Base-by-base conservation (phyloP, 768 basidiomycete species). In the Stropharia rugosoannulata region DNA sequence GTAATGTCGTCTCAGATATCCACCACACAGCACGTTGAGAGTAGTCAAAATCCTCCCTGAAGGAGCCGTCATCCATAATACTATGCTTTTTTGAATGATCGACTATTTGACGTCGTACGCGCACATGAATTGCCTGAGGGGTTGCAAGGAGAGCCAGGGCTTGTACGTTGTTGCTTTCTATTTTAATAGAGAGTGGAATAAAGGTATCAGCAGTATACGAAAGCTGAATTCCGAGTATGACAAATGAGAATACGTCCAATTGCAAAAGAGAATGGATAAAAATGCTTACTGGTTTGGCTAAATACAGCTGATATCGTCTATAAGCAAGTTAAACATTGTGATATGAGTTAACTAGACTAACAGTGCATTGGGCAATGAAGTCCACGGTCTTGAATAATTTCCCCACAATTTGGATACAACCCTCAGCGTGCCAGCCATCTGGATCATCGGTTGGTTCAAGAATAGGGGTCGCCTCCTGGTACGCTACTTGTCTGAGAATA, bases 191-290 rank as follows among this genome's bases (percentile, higher is more conserved):
- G 51, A 70, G 69, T 7, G 76, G 76, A 13, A 80, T 73, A 9
- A 68, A 57, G 1, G 73, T 68, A 10, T 75, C 74, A 55, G 76
- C 60, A 16, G 74, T 72, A 64, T 77, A 79, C 42, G 65, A 65
- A 12, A 78, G 66, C 76, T 77, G 43, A 22, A 52, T n/a, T 27
- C 32, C 43, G 12, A 18, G 44, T 22, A 22, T 22, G 1, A 1
- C 1, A 4, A 22, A 22, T 22, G 22, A 22, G 22, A 22, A 22
- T 22, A 22, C 4, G 22, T n/a, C 22, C 22, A 22, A 22, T 2
- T 22, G 22, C 22, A 22, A 22, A 22, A 2, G 22, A 22, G 4
- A 22, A 22, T 22, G 4, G 10, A 58, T 27, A 50, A 40, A 38
- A 41, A 41, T 2, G 59, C 70, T 57, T 46, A 77, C 76, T 39